Conservation (phyloP, 495 filamentous ascomycete species). For the Penicillium robsamsonii region DNA sequence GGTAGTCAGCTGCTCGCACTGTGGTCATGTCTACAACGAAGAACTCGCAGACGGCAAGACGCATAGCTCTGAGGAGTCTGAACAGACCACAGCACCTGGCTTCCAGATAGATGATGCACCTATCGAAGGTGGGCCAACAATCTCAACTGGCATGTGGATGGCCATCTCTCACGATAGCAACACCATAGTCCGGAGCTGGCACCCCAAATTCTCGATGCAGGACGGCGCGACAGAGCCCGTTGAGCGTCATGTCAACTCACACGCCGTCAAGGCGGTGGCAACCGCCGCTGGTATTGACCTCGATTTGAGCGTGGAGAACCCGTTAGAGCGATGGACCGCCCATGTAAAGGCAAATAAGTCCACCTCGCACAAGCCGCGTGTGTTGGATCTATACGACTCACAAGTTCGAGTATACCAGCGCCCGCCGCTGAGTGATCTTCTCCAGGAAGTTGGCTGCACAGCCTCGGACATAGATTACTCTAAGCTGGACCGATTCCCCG, state of each 20-base stretch:
- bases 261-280: conserved; percentile 64
- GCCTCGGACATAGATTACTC: conserved; percentile 38
- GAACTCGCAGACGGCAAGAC: conserved; percentile 62
- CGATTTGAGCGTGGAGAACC: conserved; percentile 66
- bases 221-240: conserved; percentile 31
- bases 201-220: conserved; percentile 48
- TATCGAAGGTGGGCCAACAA: conserved; percentile 27
- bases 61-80: conserved; percentile 18
- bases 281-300: conserved; percentile 60
- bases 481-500: conserved; percentile 44
- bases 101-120: conserved; percentile 33
- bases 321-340: conserved; percentile 54
- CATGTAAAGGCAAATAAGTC: conserved; percentile 35
- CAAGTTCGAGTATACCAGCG: conserved; percentile 45
- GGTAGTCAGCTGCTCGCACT: conserved; percentile 70
- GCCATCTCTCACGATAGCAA: conserved; percentile 67
- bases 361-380: conserved; percentile 23
- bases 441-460: conserved; percentile 30
- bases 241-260: conserved; percentile 62
- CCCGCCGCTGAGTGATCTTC: conserved; percentile 43
- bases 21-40: conserved; percentile 79
- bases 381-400: conserved; percentile 47
- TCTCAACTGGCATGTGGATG: conserved; percentile 56
- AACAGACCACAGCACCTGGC: conserved; percentile 17
- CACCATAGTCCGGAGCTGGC: conserved; percentile 67